phyloP scores from a whole-genome alignment of 805 yeast genomes.

The Blastobotrys parvus region DNA sequence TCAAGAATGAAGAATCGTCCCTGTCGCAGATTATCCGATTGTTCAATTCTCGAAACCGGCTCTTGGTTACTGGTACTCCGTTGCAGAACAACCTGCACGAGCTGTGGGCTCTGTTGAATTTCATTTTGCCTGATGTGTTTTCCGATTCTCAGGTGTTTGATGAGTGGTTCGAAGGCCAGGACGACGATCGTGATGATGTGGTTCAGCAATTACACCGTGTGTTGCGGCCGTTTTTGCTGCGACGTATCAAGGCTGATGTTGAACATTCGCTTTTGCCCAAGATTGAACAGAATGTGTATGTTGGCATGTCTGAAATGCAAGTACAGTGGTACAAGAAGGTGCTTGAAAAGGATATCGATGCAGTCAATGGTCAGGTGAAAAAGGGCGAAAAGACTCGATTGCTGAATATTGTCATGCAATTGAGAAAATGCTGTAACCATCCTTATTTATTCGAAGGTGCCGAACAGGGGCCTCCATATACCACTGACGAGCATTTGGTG shows the following conservation, averaged over 20 bases:
- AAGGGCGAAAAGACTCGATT: constrained; percentile 88
- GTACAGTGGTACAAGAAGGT: constrained; percentile 81
- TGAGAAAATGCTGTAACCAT: constrained; percentile 94
- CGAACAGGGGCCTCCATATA: constrained; percentile 96
- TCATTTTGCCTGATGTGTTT: constrained; percentile 87
- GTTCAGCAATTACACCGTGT: constrained; percentile 86
- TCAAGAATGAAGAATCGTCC: constrained; percentile 88
- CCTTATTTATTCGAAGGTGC: constrained; percentile 98
- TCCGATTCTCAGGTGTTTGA: constrained; percentile 87
- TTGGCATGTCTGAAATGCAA: constrained; percentile 96
- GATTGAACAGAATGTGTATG: constrained; percentile 79
- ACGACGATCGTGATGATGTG: constrained; percentile 61
- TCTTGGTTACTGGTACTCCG: constrained; percentile 93
- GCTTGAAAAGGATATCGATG: constrained; percentile 88
- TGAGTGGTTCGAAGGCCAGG: constrained; percentile 72
- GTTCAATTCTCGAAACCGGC: constrained; percentile 75
- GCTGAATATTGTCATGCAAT: constrained; percentile 91
- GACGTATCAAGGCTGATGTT: constrained; percentile 89
- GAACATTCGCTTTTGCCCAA: constrained; percentile 87
- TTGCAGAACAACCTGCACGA: constrained; percentile 92
- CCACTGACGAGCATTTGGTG: constrained; percentile 92
- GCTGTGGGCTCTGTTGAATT: constrained; percentile 89
- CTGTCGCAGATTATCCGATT: constrained; percentile 86
- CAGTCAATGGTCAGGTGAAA: constrained; percentile 93
- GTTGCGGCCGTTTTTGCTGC: constrained; percentile 73